Conservation (phyloP, 2,329 filamentous ascomycete species). For the Zalaria sp. region DNA sequence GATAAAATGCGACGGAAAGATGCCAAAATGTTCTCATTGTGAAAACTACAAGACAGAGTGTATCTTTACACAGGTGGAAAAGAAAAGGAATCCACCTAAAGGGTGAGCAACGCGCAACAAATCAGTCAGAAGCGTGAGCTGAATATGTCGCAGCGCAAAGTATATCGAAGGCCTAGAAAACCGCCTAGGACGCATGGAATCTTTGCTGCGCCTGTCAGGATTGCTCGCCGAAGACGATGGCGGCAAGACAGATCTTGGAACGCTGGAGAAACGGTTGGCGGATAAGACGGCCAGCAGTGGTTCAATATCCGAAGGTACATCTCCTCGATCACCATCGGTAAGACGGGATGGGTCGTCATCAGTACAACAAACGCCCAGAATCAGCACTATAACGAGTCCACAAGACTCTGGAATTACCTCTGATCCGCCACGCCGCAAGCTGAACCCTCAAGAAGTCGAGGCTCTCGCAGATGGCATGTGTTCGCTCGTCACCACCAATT, state of each 20-base stretch:
- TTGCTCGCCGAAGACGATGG: constrained; percentile 75
- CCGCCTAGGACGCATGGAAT: constrained; percentile 89
- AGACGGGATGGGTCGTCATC: constrained; percentile 9
- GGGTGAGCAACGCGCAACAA: constrained; percentile 27
- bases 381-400: constrained; percentile 34
- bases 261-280: constrained; percentile 60
- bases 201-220: constrained; percentile 71
- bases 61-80: constrained; percentile 94
- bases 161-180: constrained; percentile 97
- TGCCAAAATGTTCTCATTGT: constrained; percentile 89
- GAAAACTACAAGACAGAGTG: constrained; percentile 97
- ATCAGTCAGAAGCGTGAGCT: constrained; percentile 33
- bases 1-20: constrained; percentile 95
- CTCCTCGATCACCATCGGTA: constrained; percentile 1
- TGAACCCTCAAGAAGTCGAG: constrained; percentile 52
- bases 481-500: constrained; percentile 87
- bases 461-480: constrained; percentile 97
- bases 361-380: constrained; percentile 31
- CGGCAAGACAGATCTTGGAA: constrained; percentile 74
- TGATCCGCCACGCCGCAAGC: constrained; percentile 24
- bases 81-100: constrained; percentile 95
- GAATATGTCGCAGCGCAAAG: constrained; percentile 53
- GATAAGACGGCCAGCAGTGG: constrained; percentile 25
- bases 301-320: constrained; percentile 3
- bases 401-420: constrained; percentile 35